Evolutionary conservation across 2,329 filamentous ascomycete species (phyloP).

Genomic region (Diaporthe vexans): DNA sequence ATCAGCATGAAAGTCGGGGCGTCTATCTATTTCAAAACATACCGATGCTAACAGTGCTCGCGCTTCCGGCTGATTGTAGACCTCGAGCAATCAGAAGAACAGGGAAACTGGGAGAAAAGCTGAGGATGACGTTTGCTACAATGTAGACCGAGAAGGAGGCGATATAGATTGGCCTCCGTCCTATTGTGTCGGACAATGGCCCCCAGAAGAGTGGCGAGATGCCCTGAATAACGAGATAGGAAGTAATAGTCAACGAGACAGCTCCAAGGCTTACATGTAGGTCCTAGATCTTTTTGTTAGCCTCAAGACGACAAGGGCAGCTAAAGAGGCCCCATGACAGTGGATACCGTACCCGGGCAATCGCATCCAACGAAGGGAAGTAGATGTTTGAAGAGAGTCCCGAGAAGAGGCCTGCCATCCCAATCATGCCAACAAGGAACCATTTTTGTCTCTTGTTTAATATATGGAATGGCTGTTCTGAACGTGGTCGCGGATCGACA

Average conservation of each 20-base stretch:
- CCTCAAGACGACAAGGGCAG: not conserved
- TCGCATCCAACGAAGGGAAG: slow-evolving; percentile 58
- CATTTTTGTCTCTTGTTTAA: slow-evolving; percentile 57
- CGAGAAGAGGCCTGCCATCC: slow-evolving; percentile 65
- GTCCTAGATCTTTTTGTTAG: slow-evolving; percentile 43
- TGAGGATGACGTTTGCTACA: slow-evolving; percentile 60
- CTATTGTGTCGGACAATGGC: slow-evolving; percentile 61
- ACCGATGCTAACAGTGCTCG: slow-evolving; percentile 63
- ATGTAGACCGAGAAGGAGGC: slow-evolving; percentile 63
- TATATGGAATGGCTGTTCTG: slow-evolving; percentile 49
- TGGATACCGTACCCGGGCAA: slow-evolving; percentile 49
- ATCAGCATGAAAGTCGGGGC: not conserved
- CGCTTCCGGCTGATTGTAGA: slow-evolving; percentile 62
- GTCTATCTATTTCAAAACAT: slow-evolving; percentile 31
- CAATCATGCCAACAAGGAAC: slow-evolving; percentile 62
- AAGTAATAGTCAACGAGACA: slow-evolving; percentile 57
- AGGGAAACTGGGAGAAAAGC: slow-evolving; percentile 57
- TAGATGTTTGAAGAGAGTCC: slow-evolving; percentile 67
- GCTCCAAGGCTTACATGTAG: slow-evolving; percentile 48
- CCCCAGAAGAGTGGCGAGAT: slow-evolving; percentile 64
- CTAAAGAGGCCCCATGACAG: too few species aligned
- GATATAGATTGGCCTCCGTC: slow-evolving; percentile 60
- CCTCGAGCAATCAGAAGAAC: slow-evolving; percentile 60
- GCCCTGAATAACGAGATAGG: slow-evolving; percentile 66
- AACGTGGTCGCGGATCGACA: not conserved